phyloP scores from a whole-genome alignment of 2,329 filamentous ascomycete genomes.

The Phoma sp. region DNA sequence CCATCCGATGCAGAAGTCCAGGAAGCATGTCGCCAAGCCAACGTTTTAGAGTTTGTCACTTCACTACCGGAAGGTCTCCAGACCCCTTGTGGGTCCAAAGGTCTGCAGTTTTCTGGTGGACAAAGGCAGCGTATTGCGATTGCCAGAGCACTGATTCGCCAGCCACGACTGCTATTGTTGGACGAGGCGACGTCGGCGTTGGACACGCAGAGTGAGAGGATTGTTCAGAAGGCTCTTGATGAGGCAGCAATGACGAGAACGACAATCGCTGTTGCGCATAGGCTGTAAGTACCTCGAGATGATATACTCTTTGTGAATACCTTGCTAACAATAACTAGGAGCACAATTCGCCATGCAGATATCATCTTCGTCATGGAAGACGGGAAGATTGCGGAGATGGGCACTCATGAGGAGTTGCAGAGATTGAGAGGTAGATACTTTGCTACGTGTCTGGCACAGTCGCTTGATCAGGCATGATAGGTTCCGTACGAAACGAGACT shows the following conservation, averaged over 20 bases:
- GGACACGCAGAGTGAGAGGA: constrained; percentile 71
- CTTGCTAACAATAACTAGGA: constrained; percentile 17
- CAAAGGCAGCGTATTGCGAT: constrained; percentile 81
- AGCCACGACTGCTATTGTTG: constrained; percentile 64
- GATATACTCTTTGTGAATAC: too few relatives aligned
- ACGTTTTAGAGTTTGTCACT: constrained; percentile 41
- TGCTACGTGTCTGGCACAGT: constrained; percentile 11
- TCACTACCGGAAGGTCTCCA: constrained; percentile 32
- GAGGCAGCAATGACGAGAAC: constrained; percentile 53
- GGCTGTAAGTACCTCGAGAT: constrained; percentile 53
- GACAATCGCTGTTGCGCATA: constrained; percentile 53
- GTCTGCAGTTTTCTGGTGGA: constrained; percentile 74
- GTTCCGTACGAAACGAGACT: too few relatives aligned
- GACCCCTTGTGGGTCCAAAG: constrained; percentile 27
- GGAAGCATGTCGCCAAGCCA: constrained; percentile 61
- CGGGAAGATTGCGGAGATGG: constrained; percentile 49
- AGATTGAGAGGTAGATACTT: constrained; percentile 17
- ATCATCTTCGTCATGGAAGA: constrained; percentile 51
- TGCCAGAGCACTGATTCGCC: constrained; percentile 70
- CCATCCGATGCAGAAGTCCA: constrained; percentile 40
- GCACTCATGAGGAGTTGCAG: constrained; percentile 46
- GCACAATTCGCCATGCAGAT: constrained; percentile 49
- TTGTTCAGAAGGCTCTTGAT: constrained; percentile 74
- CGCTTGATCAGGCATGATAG: constrained; percentile 11
- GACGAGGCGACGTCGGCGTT: constrained; percentile 68